phyloP scores from a whole-genome alignment of 139 green algal species.

The Astrephomene gubernaculifera region DNA sequence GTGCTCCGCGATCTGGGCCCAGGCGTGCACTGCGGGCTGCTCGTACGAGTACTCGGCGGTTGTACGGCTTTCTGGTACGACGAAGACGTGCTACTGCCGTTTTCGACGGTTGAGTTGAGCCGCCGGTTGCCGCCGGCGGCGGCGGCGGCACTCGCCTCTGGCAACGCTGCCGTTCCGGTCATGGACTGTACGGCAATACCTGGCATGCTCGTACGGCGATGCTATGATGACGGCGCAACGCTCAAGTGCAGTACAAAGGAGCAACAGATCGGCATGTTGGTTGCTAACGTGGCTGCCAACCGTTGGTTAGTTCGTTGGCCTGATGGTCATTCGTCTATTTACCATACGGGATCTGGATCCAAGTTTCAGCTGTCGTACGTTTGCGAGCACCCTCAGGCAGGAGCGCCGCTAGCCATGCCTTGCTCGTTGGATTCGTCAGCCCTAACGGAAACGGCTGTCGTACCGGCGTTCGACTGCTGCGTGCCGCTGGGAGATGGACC shows the following conservation, averaged over 20 bases:
- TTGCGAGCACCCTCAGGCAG: slow-evolving; percentile 35
- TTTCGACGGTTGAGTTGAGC: slow-evolving; percentile 25
- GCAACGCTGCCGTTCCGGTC: slow-evolving; percentile 12
- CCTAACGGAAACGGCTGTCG: slow-evolving; percentile 1
- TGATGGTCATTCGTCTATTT: slow-evolving; percentile 41
- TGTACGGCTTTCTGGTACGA: slow-evolving; percentile 18
- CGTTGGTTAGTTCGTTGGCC: slow-evolving; percentile 54
- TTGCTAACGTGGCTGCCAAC: not conserved
- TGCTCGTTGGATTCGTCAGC: slow-evolving; percentile 1
- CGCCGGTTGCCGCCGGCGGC: slow-evolving; percentile 14
- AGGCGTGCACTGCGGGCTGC: slow-evolving; percentile 50
- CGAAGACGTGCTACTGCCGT: slow-evolving; percentile 38
- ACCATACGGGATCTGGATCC: slow-evolving; percentile 39
- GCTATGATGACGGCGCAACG: slow-evolving; percentile 36
- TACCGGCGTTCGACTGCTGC: slow-evolving; percentile 21
- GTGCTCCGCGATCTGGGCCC: slow-evolving; percentile 55
- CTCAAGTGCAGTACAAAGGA: slow-evolving; percentile 30
- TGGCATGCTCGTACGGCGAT: slow-evolving; percentile 41
- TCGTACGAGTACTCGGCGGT: slow-evolving; percentile 41
- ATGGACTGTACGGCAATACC: slow-evolving; percentile 37
- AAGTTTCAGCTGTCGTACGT: slow-evolving; percentile 63
- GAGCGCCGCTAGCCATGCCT: slow-evolving; percentile 32
- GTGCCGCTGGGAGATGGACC: not conserved
- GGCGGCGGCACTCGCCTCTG: slow-evolving; percentile 3
- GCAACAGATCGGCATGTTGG: slow-evolving; percentile 28